Evolutionary conservation across 192 early-diverging fungal genomes (phyloP).

Genomic region (Coemansia sp.): DNA sequence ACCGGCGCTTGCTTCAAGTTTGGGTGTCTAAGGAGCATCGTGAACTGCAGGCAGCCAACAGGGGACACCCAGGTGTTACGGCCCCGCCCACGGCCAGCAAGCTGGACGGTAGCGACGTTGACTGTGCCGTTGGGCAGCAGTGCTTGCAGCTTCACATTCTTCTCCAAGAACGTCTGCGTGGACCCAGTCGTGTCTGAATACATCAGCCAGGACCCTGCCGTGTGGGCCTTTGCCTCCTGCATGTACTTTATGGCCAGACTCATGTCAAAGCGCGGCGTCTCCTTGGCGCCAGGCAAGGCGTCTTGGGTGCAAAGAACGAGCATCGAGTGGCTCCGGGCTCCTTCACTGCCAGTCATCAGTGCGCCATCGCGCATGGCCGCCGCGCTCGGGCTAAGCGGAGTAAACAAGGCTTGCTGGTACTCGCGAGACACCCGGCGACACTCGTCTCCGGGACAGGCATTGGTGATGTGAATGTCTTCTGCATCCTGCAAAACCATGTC

Average conservation of each 20-base stretch:
- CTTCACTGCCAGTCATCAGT: background rate
- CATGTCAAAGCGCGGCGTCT: slow-evolving; percentile 68
- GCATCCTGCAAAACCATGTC: slow-evolving; percentile 38
- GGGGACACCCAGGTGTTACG: slow-evolving; percentile 96
- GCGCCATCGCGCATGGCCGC: background rate
- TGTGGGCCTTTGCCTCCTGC: slow-evolving; percentile 42
- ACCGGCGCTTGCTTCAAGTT: slow-evolving; percentile 62
- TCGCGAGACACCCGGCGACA: slow-evolving; percentile 29
- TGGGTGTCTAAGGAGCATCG: slow-evolving; percentile 76
- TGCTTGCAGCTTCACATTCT: slow-evolving; percentile 73
- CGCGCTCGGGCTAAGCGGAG: background rate
- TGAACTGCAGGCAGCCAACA: slow-evolving; percentile 87
- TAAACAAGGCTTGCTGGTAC: slow-evolving; percentile 31
- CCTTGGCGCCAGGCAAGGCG: slow-evolving; percentile 37
- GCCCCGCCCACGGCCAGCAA: slow-evolving; percentile 89
- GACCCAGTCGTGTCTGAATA: slow-evolving; percentile 80
- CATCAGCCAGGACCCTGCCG: slow-evolving; percentile 75
- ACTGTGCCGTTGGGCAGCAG: slow-evolving; percentile 79
- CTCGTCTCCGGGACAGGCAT: slow-evolving; percentile 13
- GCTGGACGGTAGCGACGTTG: slow-evolving; percentile 79
- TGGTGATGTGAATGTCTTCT: slow-evolving; percentile 48
- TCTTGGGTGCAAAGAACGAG: slow-evolving; percentile 53
- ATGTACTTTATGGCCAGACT: slow-evolving; percentile 57
- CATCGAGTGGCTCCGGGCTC: slow-evolving; percentile 44
- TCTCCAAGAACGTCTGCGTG: slow-evolving; percentile 95